phyloP scores from a whole-genome alignment of 2,329 filamentous ascomycete genomes.

The Verticillium dahliae region DNA sequence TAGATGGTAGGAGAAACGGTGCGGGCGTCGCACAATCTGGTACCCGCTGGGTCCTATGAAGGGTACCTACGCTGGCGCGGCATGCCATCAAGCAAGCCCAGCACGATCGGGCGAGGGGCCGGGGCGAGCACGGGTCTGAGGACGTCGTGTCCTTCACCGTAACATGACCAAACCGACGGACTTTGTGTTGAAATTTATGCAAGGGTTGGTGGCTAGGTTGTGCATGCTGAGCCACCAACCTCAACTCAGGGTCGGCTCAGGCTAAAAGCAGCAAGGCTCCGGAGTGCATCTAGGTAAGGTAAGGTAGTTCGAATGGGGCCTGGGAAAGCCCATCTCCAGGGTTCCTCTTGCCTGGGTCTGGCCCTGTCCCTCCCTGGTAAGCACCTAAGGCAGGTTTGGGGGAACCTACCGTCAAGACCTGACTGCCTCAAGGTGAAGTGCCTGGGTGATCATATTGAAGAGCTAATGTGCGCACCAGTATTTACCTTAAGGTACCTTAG shows the following conservation, averaged over 20 bases:
- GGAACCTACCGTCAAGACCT: no score
- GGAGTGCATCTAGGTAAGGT: no score
- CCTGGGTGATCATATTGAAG: no score
- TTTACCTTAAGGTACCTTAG: no score
- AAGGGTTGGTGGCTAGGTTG: not conserved
- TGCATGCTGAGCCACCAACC: not conserved
- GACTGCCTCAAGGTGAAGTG: not conserved
- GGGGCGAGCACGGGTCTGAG: not conserved
- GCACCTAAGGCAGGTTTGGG: not conserved
- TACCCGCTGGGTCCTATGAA: no score
- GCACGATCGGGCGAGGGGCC: not conserved
- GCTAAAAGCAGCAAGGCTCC: no score
- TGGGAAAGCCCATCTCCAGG: no score
- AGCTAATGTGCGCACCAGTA: no score
- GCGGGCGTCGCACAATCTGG: no score
- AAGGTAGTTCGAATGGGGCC: no score
- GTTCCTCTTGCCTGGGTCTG: not conserved
- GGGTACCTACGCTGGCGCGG: no score
- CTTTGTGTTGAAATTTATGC: not conserved
- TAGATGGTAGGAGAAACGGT: no score
- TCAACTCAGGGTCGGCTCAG: not conserved
- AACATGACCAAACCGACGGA: not conserved
- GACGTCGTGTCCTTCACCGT: not conserved
- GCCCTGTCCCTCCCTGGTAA: not conserved
- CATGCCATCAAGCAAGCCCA: not conserved